These are phyloP conservation scores for Rauvolfia tetraphylla DNA, from an alignment of 257 asterid genomes.

Conservation along the genomic window DNA sequence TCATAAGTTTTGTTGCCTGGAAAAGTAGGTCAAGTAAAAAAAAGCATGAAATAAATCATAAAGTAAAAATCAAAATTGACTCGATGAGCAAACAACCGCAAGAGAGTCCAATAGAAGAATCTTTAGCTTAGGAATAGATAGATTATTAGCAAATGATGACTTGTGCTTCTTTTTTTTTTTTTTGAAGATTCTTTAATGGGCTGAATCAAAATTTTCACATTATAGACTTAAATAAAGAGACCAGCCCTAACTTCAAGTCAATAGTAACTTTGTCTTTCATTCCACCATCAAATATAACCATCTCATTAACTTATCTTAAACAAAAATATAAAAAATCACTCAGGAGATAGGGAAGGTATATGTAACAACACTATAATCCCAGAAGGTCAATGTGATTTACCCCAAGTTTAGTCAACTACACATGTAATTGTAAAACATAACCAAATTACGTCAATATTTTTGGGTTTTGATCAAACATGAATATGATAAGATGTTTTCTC, in stretches of 20 bases:
- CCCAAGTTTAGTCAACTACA: neutral
- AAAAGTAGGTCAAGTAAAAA: no score
- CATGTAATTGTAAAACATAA: neutral
- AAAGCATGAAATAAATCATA: no score
- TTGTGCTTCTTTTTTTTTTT: no score
- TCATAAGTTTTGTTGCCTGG: no score
- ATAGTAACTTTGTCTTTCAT: neutral
- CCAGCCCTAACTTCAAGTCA: neutral
- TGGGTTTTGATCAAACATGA: no score
- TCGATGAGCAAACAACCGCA: no score
- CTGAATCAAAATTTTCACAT: neutral
- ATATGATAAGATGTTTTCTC: neutral
- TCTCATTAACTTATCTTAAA: neutral
- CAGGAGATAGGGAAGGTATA: no score
- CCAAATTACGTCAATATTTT: neutral
- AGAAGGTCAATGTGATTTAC: neutral
- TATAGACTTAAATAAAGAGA: neutral
- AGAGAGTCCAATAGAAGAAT: no score
- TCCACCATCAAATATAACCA: neutral
- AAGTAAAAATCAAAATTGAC: no score
- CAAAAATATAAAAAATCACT: neutral
- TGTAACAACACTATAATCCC: neutral
- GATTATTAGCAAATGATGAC: no score
- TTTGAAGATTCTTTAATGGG: no score
- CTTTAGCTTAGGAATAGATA: no score